A percentile compares a stretch with the other conserved stretches of the same genome.
These are phyloP conservation scores for Pilaira anomala DNA, from an alignment of 192 early-diverging fungal genomes.

Conservation along the genomic window DNA sequence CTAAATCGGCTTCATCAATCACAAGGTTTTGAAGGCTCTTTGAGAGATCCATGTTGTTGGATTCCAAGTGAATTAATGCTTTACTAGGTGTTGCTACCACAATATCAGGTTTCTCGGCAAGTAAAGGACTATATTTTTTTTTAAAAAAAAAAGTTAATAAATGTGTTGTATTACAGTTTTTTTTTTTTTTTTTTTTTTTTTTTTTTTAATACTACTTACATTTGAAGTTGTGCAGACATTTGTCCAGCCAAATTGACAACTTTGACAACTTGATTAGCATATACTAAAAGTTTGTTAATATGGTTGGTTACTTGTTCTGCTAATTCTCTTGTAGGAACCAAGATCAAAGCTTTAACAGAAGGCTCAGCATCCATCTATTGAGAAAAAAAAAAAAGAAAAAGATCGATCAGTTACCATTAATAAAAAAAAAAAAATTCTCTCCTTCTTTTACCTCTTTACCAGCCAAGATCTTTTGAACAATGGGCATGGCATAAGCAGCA, in stretches of 20 bases:
- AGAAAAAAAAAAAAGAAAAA: neutral
- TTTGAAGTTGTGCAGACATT: conserved; percentile 49
- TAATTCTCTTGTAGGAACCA: conserved; percentile 95
- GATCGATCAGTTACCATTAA: neutral
- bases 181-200: neutral
- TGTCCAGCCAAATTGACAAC: conserved; percentile 66
- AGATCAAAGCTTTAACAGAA: conserved; percentile 61
- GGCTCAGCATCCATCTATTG: conserved; percentile 14
- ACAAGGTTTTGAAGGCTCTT: conserved; percentile 76
- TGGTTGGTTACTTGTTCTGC: conserved; percentile 87
- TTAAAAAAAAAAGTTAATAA: neutral
- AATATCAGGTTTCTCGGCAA: conserved; percentile 83
- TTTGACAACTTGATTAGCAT: conserved; percentile 64
- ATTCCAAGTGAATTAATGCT: conserved; percentile 72
- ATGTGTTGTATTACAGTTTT: too few relatives aligned
- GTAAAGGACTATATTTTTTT: conserved; percentile 56
- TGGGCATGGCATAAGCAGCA: conserved; percentile 88
- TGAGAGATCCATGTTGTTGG: conserved; percentile 50
- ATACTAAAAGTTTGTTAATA: conserved; percentile 69
- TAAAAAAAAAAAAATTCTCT: neutral
- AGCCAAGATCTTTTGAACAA: conserved; percentile 86
- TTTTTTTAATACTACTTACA: conserved; percentile 34
- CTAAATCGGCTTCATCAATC: conserved; percentile 95
- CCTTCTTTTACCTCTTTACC: conserved; percentile 55
- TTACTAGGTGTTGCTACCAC: conserved; percentile 85